Evolutionary conservation across 768 basidiomycete genomes (phyloP), one percentile per base, ranked within the genome.

Genomic region (Tephrocybe sp.): DNA sequence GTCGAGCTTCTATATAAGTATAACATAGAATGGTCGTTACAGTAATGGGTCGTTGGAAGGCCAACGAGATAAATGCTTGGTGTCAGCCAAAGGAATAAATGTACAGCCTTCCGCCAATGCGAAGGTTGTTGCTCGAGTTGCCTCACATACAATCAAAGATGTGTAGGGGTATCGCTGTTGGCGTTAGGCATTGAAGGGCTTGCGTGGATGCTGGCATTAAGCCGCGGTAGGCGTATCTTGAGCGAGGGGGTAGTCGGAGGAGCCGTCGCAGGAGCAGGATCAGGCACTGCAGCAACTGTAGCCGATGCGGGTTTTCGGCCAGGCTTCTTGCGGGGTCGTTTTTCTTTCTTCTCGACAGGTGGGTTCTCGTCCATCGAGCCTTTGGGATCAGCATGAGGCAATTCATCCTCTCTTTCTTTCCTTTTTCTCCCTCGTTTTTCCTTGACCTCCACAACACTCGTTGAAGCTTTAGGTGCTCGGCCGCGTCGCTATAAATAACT

Each of bases 201-300:
- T 30, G 58, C 46, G 12, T 54, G 48, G 36, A 62, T 51, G 32
- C 57, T 53, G 30, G 65, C 58, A 52, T 68, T 75, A 48, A 78
- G 65, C n/a, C 72, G 72, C 14, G 79, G 79, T 45, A 81, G 72
- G 34, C 79, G 75, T 45, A 81, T 81, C 60, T 79, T 80, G 46
- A 81, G 74, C 19, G 77, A 75, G n/a, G 78, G 76, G 0, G 76
- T 72, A 30, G 67, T 56, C 12, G 72, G 67, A 38, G 59, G 51
- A 32, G 64, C 61, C 44, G 67, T 57, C 26, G 68, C 62, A 40
- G 58, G 52, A 47, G 54, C 54, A 45, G 62, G 52, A 32, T 60
- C 55, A 14, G 62, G 56, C 13, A 58, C 53, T 17, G 60, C 52
- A 31, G 54, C 46, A 39, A 42, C 45, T 14, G 35, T 33, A 30